These are phyloP conservation scores for Chaetomium tenue DNA, from an alignment of 495 filamentous ascomycete genomes.

Conservation along the genomic window DNA sequence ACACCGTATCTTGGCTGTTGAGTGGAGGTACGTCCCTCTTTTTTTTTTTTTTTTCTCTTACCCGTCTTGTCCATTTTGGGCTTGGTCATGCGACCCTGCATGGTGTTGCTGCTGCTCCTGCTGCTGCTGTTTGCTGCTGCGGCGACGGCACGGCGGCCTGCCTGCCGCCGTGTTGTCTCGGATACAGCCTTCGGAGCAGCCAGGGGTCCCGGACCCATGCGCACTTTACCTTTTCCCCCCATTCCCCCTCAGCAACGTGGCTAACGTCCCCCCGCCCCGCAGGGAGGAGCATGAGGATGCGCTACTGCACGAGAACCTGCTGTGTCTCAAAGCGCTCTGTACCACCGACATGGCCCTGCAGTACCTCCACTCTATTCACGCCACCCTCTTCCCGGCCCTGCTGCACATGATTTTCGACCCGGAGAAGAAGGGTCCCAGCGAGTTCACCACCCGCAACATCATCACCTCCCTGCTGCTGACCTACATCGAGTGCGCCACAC, in stretches of 20 bases:
- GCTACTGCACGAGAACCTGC: slow-evolving; percentile 84
- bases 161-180: slow-evolving; percentile 1
- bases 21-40: slow-evolving; percentile 75
- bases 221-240: background rate
- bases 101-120: background rate
- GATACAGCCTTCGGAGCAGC: background rate
- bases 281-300: slow-evolving; percentile 96
- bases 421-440: slow-evolving; percentile 93
- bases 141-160: background rate
- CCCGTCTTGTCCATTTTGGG: background rate
- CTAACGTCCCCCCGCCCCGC: slow-evolving; percentile 25
- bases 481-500: slow-evolving; percentile 63
- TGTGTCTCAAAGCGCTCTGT: slow-evolving; percentile 92
- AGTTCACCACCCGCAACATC: slow-evolving; percentile 87
- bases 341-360: slow-evolving; percentile 82
- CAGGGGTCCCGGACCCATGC: background rate
- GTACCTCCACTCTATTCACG: slow-evolving; percentile 75
- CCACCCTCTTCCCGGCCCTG: slow-evolving; percentile 79
- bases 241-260: slow-evolving; percentile 10
- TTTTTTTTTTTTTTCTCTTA: background rate
- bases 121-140: background rate
- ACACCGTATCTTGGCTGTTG: slow-evolving; percentile 86
- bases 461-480: slow-evolving; percentile 84
- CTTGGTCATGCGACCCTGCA: slow-evolving; percentile 1
- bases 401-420: slow-evolving; percentile 90